phyloP scores from a whole-genome alignment of 139 green algal genomes.

The Micractinium sp. region DNA sequence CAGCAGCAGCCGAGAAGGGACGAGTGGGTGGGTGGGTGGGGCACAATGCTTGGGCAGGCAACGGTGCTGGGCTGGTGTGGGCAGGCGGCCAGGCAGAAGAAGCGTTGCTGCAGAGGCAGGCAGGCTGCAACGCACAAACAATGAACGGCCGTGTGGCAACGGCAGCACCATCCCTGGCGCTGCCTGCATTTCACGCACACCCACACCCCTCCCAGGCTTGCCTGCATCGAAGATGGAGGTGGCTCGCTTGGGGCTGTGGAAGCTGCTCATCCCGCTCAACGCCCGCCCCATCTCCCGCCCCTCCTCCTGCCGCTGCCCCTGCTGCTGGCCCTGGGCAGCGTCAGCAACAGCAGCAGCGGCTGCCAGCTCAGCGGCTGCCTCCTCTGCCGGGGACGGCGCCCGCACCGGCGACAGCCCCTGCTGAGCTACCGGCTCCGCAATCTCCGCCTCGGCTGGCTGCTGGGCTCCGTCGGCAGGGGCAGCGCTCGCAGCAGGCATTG shows the following conservation, averaged over 20 bases:
- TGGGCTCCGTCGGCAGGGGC: background rate
- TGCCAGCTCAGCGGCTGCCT: background rate
- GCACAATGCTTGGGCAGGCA: no score
- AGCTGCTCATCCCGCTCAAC: background rate
- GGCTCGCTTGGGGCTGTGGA: slow-evolving; percentile 3
- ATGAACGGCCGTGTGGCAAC: background rate
- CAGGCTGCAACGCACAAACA: background rate
- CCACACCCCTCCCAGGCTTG: background rate
- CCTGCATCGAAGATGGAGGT: slow-evolving; percentile 44
- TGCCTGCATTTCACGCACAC: no score
- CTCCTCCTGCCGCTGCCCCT: background rate
- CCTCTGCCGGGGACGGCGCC: background rate
- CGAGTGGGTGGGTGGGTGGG: background rate
- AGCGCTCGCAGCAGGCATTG: background rate
- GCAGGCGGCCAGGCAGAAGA: background rate
- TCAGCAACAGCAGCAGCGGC: background rate
- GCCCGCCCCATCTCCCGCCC: background rate
- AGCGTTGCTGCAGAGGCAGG: background rate
- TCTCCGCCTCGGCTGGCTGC: background rate
- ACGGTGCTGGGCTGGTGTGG: background rate
- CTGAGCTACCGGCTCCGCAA: background rate
- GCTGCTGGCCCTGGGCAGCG: background rate
- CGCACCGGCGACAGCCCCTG: background rate
- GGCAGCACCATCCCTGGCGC: background rate
- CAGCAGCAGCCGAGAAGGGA: background rate